These are phyloP conservation scores for Psilocybe cyanescens DNA, from an alignment of 768 basidiomycete species.

Conservation along the genomic window DNA sequence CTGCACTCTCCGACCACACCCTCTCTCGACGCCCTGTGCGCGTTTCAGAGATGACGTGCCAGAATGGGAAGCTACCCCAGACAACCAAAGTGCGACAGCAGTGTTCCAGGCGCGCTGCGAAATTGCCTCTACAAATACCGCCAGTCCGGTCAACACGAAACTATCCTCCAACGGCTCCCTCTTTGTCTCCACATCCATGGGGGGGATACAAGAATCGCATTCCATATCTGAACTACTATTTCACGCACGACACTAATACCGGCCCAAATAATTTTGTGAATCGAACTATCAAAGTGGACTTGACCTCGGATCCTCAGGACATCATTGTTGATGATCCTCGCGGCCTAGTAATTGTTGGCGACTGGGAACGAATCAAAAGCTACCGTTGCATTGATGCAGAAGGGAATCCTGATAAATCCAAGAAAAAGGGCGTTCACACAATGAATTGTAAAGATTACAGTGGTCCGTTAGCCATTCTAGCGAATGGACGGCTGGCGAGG, in stretches of 20 bases:
- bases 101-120: constrained; percentile 41
- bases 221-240: constrained; percentile 16
- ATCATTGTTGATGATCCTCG: constrained; percentile 32
- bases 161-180: constrained; percentile 27
- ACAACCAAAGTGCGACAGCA: constrained; percentile 26
- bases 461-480: constrained; percentile 36
- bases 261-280: constrained; percentile 24
- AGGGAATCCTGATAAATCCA: not conserved
- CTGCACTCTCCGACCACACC: constrained; percentile 26
- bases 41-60: constrained; percentile 32
- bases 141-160: constrained; percentile 18
- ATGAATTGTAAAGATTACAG: constrained; percentile 23
- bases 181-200: constrained; percentile 24
- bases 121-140: constrained; percentile 24
- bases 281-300: constrained; percentile 22
- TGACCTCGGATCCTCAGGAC: constrained; percentile 15
- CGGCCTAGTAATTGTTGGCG: constrained; percentile 24
- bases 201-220: constrained; percentile 39
- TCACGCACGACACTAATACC: too few species aligned
- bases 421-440: constrained; percentile 30
- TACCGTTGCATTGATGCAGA: constrained; percentile 31
- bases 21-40: constrained; percentile 33
- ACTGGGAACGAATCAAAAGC: constrained; percentile 38
- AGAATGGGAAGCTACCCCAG: constrained; percentile 12
- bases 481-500: constrained; percentile 30